Evolutionary conservation across 306 rosid genomes (phyloP), one percentile per base, ranked within the genome.

Genomic region (Fragaria nilgerrensis): DNA sequence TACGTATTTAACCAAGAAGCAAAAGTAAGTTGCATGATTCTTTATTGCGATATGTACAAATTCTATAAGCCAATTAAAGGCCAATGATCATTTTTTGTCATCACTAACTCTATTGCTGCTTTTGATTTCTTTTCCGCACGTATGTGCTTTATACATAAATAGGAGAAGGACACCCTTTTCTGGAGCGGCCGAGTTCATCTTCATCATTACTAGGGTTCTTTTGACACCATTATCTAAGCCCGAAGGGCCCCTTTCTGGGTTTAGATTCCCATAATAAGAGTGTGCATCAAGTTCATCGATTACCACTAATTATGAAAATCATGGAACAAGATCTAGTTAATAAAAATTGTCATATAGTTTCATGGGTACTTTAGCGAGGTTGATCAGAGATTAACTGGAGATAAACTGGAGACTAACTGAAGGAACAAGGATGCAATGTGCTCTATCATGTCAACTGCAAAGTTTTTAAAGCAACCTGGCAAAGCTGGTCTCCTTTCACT

Each of bases 111-210:
- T 29, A 61, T 23, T 73, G 84, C 62, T 81, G 77, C 90, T 85
- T 87, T 85, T 36, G 11, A 34, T 65, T 62, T 85, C 78, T 80
- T 86, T 84, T 82, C 89, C 95, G 88, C 88, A 81, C 69, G 48
- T 65, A 50, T 73, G 82, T 87, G 88, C 87, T 82, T 81, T 84
- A 82, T 84, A 79, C 78, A 82, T 77, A 84, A 82, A 88, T 84
- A 75, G 75, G 79, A 43, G 82, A 82, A 82, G 69, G 7, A 78
- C 84, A 76, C 73, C 65, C 32, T 82, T 79, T 55, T 74, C 52
- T 59, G 70, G 85, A 91, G 89, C 91, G 87, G 98, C 92, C 55
- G 73, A 73, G 80, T 87, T 86, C 95, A 92, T 94, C 87, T 87
- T 85, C 95, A 92, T 94, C 88, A 92, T 94, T 86, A 75, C 90